phyloP scores from a whole-genome alignment of 2,329 filamentous ascomycete species.

The Nigrograna mackinnonii region DNA sequence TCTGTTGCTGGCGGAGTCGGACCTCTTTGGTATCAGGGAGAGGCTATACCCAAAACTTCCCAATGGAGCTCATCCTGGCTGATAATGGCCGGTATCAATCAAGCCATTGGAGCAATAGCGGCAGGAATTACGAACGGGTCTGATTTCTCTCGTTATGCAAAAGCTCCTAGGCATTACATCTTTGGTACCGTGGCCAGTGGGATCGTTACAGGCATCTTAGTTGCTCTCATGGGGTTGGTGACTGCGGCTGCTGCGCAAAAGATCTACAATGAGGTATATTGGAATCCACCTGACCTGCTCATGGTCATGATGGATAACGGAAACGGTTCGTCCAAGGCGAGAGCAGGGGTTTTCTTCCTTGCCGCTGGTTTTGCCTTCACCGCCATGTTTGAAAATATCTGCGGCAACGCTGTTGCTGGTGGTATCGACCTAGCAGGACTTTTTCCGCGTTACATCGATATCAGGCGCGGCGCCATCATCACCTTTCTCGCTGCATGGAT shows the following conservation, averaged over 20 bases:
- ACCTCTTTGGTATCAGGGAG: constrained; percentile 44
- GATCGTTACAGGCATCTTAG: constrained; percentile 45
- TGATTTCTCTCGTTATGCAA: constrained; percentile 51
- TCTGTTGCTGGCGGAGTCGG: constrained; percentile 49
- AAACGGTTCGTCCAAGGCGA: constrained; percentile 41
- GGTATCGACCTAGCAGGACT: constrained; percentile 39
- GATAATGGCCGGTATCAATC: constrained; percentile 51
- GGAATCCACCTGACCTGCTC: constrained; percentile 50
- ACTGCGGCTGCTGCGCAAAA: constrained; percentile 45
- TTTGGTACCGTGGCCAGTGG: constrained; percentile 46
- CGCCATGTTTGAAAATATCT: constrained; percentile 47
- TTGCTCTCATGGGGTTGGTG: constrained; percentile 47
- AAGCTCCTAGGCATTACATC: constrained; percentile 38
- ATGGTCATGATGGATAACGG: constrained; percentile 51
- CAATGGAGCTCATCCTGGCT: constrained; percentile 48
- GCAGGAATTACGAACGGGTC: constrained; percentile 48
- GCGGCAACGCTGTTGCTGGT: constrained; percentile 36
- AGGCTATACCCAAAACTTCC: constrained; percentile 39
- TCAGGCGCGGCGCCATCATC: neutral
- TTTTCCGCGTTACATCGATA: neutral
- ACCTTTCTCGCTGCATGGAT: neutral
- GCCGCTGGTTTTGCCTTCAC: constrained; percentile 39
- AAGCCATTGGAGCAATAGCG: constrained; percentile 45
- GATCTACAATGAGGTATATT: constrained; percentile 40
- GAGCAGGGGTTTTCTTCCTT: constrained; percentile 41